These are phyloP conservation scores for Cardamine occulta DNA, from an alignment of 345 rosid genomes.

Conservation along the genomic window DNA sequence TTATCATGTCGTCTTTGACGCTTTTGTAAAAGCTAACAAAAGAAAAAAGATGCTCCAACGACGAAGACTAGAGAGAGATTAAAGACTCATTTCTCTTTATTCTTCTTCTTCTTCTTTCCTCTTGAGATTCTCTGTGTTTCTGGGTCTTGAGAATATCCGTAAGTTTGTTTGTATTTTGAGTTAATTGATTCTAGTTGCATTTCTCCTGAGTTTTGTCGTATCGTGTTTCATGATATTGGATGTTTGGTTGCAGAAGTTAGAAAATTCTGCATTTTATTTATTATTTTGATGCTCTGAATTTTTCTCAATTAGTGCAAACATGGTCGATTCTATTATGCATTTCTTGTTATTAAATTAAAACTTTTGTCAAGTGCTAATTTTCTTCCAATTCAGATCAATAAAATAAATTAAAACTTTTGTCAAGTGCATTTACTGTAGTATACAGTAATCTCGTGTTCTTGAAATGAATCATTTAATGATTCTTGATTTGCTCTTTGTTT, in stretches of 20 bases:
- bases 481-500: conserved; percentile 11
- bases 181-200: conserved; percentile 30
- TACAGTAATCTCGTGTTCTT: conserved; percentile 5
- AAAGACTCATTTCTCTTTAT: conserved; percentile 31
- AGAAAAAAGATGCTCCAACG: conserved; percentile 34
- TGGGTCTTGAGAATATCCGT: conserved; percentile 27
- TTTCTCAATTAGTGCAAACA: not conserved
- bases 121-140: conserved; percentile 34
- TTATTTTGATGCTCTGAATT: not conserved
- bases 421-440: conserved; percentile 14
- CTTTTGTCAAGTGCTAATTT: not conserved
- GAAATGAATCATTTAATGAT: not conserved
- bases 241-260: conserved; percentile 26
- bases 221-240: conserved; percentile 22
- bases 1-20: conserved; percentile 45
- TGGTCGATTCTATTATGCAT: not conserved
- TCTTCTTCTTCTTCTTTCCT: conserved; percentile 31
- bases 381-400: conserved; percentile 6
- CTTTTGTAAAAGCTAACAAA: conserved; percentile 45
- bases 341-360: not conserved
- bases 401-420: not conserved
- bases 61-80: conserved; percentile 42
- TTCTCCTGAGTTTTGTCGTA: conserved; percentile 42
- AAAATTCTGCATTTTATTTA: not conserved
- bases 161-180: conserved; percentile 12